phyloP scores from a whole-genome alignment of 225 moss, liverwort and hornwort genomes.

The Lunularia cruciata region DNA sequence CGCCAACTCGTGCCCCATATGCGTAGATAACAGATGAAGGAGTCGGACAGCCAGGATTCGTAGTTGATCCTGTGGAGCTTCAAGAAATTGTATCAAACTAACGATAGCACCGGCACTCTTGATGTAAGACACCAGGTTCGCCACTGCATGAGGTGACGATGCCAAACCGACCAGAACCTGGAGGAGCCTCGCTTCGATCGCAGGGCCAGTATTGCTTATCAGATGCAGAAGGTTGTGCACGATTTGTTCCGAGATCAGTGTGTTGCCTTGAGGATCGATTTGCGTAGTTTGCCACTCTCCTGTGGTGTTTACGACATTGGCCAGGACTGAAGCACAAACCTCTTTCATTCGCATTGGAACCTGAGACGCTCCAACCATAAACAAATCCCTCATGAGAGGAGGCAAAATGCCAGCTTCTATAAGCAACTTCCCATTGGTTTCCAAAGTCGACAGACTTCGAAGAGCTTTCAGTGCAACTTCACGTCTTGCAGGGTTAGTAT shows the following conservation, averaged over 20 bases:
- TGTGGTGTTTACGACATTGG: constrained; percentile 69
- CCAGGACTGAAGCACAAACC: constrained; percentile 74
- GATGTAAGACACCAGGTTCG: constrained; percentile 71
- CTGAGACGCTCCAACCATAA: constrained; percentile 65
- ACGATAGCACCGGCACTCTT: constrained; percentile 87
- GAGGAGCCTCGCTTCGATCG: constrained; percentile 72
- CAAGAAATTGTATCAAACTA: constrained; percentile 87
- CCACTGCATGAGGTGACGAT: constrained; percentile 55
- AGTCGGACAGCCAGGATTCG: constrained; percentile 73
- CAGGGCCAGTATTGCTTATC: constrained; percentile 88
- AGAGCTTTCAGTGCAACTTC: constrained; percentile 76
- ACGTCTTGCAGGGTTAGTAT: constrained; percentile 51
- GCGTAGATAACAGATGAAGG: constrained; percentile 60
- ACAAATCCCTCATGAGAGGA: constrained; percentile 86
- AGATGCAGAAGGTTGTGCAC: constrained; percentile 85
- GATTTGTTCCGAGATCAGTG: constrained; percentile 72
- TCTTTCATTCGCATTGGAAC: constrained; percentile 82
- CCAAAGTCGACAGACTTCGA: constrained; percentile 57
- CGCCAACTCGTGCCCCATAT: constrained; percentile 91
- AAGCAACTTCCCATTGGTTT: constrained; percentile 69
- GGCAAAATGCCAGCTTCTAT: constrained; percentile 77
- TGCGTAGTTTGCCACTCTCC: constrained; percentile 75
- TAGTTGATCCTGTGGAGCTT: constrained; percentile 72
- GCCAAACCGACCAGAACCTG: constrained; percentile 86
- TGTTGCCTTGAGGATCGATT: constrained; percentile 65